Conservation (phyloP, 257 asterid species). For the Lithospermum erythrorhizon region DNA sequence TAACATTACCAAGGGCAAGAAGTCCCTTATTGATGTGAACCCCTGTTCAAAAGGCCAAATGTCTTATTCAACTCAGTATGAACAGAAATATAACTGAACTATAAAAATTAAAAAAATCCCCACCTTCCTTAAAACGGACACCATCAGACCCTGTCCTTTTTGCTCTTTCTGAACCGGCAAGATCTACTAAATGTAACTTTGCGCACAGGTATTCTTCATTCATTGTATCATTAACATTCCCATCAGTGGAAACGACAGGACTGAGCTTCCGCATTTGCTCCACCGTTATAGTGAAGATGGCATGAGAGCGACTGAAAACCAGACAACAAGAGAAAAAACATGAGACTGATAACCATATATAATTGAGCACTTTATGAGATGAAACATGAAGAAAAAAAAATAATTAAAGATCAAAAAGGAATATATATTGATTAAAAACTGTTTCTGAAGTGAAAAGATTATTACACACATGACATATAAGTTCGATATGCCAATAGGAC, state of each 20-base stretch:
- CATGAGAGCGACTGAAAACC: conserved; percentile 85
- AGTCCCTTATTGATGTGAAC: conserved; percentile 98
- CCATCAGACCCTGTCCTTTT: conserved; percentile 99
- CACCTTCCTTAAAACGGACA: conserved; percentile 96
- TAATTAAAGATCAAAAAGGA: background rate
- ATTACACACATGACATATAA: no score
- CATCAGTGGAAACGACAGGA: conserved; percentile 33
- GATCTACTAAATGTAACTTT: conserved; percentile 96
- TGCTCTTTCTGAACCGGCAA: conserved; percentile 99
- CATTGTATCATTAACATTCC: conserved; percentile 48
- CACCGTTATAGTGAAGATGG: conserved; percentile 95
- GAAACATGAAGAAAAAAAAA: background rate
- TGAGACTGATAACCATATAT: background rate
- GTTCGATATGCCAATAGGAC: background rate
- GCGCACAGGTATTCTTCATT: conserved; percentile 96
- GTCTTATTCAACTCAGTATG: conserved; percentile 5
- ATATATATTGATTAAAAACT: no score
- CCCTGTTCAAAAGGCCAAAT: conserved; percentile 37
- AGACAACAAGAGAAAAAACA: background rate
- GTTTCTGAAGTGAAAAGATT: no score
- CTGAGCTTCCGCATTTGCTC: conserved; percentile 84
- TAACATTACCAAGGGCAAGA: conserved; percentile 95
- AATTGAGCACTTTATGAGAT: background rate
- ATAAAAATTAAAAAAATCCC: background rate
- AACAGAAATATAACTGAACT: conserved; percentile 6